phyloP scores from a whole-genome alignment of 2,329 filamentous ascomycete genomes.

The Scolecobasidium constrictum region DNA sequence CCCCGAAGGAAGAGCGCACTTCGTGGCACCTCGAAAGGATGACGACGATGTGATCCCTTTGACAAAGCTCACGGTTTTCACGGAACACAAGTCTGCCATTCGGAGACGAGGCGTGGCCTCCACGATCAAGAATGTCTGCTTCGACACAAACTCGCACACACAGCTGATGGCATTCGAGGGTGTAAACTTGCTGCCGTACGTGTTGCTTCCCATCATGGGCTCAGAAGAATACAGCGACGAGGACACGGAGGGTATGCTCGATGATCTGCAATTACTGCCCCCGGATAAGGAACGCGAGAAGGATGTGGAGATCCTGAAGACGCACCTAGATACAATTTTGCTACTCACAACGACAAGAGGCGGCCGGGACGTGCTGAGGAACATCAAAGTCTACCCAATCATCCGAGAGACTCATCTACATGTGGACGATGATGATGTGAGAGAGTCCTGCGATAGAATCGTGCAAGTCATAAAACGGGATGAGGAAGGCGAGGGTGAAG shows the following conservation, averaged over 20 bases:
- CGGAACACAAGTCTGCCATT: conserved; percentile 74
- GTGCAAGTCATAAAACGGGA: conserved; percentile 84
- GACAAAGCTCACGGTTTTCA: conserved; percentile 88
- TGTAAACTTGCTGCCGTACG: conserved; percentile 76
- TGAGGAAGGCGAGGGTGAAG: conserved; percentile 49
- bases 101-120: conserved; percentile 89
- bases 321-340: conserved; percentile 80
- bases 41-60: conserved; percentile 72
- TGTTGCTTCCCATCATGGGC: conserved; percentile 79
- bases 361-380: conserved; percentile 63
- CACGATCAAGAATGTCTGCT: conserved; percentile 88
- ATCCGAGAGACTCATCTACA: conserved; percentile 75
- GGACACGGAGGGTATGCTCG: conserved; percentile 75
- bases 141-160: conserved; percentile 65
- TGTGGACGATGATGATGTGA: conserved; percentile 67
- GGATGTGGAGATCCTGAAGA: conserved; percentile 66
- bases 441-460: conserved; percentile 75
- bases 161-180: conserved; percentile 57
- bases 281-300: conserved; percentile 80
- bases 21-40: conserved; percentile 62
- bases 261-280: conserved; percentile 79
- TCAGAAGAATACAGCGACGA: conserved; percentile 81
- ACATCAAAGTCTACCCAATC: conserved; percentile 77
- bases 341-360: conserved; percentile 69
- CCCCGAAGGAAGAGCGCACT: conserved; percentile 61